Evolutionary conservation across 1,284 basidiomycete species (phyloP).

Genomic region (Apiotrichum akiyoshidainum): DNA sequence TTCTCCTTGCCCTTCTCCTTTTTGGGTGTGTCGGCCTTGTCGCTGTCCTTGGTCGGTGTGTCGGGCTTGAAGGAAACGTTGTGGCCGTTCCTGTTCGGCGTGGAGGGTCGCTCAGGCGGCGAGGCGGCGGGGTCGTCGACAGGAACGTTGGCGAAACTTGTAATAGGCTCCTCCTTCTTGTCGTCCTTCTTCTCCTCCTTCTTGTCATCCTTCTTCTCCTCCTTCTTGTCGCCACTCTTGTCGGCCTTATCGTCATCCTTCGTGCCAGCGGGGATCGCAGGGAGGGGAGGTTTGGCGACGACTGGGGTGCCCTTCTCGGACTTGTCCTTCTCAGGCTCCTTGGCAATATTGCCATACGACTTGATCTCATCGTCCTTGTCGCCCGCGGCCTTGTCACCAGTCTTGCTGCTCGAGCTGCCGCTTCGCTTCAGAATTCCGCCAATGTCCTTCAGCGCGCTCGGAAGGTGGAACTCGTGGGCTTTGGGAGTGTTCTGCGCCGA

Average conservation of each 20-base stretch:
- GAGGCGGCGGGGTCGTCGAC: not conserved
- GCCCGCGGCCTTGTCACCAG: not conserved
- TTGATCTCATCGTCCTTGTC: not conserved
- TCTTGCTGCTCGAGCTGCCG: not conserved
- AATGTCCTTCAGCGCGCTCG: not conserved
- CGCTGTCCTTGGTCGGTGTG: not conserved
- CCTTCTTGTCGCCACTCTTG: too few relatives aligned
- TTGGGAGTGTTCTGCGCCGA: not conserved
- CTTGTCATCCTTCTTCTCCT: too few relatives aligned
- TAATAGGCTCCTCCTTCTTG: not conserved
- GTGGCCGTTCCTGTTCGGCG: conserved; percentile 1
- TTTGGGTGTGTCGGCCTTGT: not conserved
- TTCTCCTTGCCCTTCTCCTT: not conserved
- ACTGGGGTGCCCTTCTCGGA: too few relatives aligned
- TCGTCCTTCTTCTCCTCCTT: too few relatives aligned
- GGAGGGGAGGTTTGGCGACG: not conserved
- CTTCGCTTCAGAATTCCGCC: not conserved
- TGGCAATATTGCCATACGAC: too few relatives aligned
- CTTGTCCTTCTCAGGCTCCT: too few relatives aligned
- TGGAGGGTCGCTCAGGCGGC: not conserved
- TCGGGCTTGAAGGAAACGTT: conserved; percentile 3
- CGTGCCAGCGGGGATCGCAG: not conserved
- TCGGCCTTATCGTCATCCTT: too few relatives aligned
- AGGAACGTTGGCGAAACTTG: not conserved
- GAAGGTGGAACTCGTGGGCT: conserved; percentile 1